Evolutionary conservation across 2,329 filamentous ascomycete genomes (phyloP).

Genomic region (Cladosporium sphaerospermum): DNA sequence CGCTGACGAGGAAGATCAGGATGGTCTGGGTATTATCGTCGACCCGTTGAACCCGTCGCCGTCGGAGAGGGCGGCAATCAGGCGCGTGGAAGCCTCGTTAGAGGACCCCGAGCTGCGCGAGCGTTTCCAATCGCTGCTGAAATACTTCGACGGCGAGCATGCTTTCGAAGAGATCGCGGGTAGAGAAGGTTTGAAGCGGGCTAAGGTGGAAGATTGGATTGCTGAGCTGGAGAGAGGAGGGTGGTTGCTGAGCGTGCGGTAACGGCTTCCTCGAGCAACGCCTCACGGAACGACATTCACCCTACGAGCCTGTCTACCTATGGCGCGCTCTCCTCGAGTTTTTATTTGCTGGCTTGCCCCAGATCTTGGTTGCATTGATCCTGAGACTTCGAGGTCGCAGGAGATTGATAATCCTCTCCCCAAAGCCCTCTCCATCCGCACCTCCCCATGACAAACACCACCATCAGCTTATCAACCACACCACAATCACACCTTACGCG

Average conservation of each 20-base stretch:
- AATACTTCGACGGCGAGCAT: conserved; percentile 81
- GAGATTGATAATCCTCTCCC: too few species aligned
- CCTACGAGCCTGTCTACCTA: too few species aligned
- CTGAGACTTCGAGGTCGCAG: too few species aligned
- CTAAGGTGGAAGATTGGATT: conserved; percentile 49
- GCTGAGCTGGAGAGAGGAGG: conserved; percentile 64
- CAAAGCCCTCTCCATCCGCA: too few species aligned
- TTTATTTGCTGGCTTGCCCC: too few species aligned
- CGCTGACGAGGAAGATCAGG: not conserved
- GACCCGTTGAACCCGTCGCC: conserved; percentile 18
- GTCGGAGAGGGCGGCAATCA: conserved; percentile 13
- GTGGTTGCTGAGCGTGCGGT: conserved; percentile 41
- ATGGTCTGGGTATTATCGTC: conserved; percentile 14
- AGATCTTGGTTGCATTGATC: too few species aligned
- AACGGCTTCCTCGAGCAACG: too few species aligned
- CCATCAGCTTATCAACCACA: too few species aligned
- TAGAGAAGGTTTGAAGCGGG: conserved; percentile 59
- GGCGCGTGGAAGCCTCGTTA: conserved; percentile 9
- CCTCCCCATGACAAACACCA: too few species aligned
- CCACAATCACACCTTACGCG: too few species aligned
- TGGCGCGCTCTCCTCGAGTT: too few species aligned
- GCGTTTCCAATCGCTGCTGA: conserved; percentile 67
- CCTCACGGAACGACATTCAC: too few species aligned
- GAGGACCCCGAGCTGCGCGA: conserved; percentile 52
- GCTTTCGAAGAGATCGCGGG: conserved; percentile 73